Conservation (phyloP, 164 flowering plant genomes). For the Umbilicus rupestris region DNA sequence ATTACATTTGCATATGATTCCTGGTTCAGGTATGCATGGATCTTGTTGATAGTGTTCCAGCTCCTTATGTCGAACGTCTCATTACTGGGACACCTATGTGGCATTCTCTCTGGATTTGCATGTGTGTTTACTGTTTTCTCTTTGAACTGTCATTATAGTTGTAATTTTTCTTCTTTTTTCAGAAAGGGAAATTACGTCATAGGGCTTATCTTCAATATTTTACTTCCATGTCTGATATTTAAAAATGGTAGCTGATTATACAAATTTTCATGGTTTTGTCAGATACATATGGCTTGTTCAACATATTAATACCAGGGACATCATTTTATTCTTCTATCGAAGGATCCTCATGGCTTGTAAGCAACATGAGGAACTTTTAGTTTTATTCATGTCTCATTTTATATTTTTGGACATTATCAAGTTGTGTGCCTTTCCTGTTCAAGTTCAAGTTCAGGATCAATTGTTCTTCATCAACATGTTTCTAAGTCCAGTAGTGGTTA, state of each 20-base stretch:
- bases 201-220: neutral
- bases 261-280: conserved; percentile 17
- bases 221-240: neutral
- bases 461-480: neutral
- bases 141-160: neutral
- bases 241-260: neutral
- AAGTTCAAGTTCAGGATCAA: neutral
- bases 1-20: conserved; percentile 10
- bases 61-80: conserved; percentile 89
- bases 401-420: neutral
- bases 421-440: neutral
- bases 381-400: neutral
- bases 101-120: conserved; percentile 97
- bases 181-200: neutral
- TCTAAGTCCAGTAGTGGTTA: neutral
- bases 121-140: conserved; percentile 38
- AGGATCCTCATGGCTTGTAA: conserved; percentile 70
- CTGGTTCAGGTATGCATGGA: conserved; percentile 76
- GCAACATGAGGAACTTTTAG: conserved; percentile 16
- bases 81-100: conserved; percentile 91
- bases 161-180: neutral
- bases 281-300: conserved; percentile 79
- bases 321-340: conserved; percentile 76
- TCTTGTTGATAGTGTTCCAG: conserved; percentile 79
- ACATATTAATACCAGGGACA: conserved; percentile 65